Base-by-base conservation (phyloP, 2,329 filamentous ascomycete genomes). In the Aureobasidium sp. region DNA sequence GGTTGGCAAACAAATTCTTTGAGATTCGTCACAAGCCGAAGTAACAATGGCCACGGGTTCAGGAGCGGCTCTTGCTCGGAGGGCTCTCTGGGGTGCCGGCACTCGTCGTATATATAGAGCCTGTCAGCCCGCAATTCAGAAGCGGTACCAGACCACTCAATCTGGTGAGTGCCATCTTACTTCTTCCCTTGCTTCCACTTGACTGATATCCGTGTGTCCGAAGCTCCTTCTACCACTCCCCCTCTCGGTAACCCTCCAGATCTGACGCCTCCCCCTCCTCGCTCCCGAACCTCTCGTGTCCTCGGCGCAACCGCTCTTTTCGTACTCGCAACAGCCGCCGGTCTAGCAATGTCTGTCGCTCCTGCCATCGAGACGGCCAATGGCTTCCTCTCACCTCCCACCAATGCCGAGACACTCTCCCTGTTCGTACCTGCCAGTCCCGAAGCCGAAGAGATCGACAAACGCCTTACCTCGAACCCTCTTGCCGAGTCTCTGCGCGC, bases 391-490 rank as follows among this genome's bases (percentile, higher is more conserved):
- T 76, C 78, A 63, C 82, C 83, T 3, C 82, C 82, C 66, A 82
- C 83, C 34, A 89, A 96, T 75, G 85, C 83, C 68, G 89, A 95
- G 67, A 89, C 88, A 29, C 81, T 94, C 64, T 72, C 74, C 5
- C 78, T 88, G 66, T 96, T 85, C 78, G 74, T 75, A 4, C 83
- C 84, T 14, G 72, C 74, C 36, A 83, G 85, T 71, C 81, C 75
- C 76, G 53, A 75, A 72, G 65, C 73, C 27, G 65, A 61, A 13
- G 81, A 83, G 64, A 84, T 95, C 68, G 88, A 97, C 66, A 79
- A 84, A 9, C 82, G 84, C 70, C 90, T 97, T 73, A 83, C 85
- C 69, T 82, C 79, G 50, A 91, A 94, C 76, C 87, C 90, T 1
- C 73, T 96, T n/a, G 82, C 88, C 5, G 72, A 79, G n/a, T 78